Conservation (phyloP, 1,284 basidiomycete genomes). For the Apiotrichum brassicae region DNA sequence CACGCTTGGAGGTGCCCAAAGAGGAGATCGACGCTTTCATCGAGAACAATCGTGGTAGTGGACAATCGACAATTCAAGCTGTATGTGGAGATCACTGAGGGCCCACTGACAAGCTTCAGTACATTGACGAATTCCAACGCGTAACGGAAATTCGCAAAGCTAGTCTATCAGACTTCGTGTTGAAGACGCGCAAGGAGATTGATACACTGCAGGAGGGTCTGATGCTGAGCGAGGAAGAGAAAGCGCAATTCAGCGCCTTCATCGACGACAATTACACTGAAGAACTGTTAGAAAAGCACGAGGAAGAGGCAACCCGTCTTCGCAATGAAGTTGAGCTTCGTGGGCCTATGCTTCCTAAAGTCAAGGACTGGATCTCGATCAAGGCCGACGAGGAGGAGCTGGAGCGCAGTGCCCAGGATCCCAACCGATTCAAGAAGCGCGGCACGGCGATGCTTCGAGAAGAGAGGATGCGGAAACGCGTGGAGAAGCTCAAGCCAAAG, state of each 20-base stretch:
- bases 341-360: conserved; percentile 64
- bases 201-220: conserved; percentile 75
- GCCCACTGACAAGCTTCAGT: conserved; percentile 45
- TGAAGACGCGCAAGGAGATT: conserved; percentile 75
- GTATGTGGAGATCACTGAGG: conserved; percentile 23
- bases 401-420: conserved; percentile 49
- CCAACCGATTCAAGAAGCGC: conserved; percentile 47
- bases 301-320: conserved; percentile 74
- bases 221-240: conserved; percentile 75
- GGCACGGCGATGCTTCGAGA: conserved; percentile 76
- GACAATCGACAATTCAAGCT: conserved; percentile 35
- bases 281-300: conserved; percentile 78
- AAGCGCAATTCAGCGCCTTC: conserved; percentile 70
- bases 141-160: conserved; percentile 84
- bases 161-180: conserved; percentile 78
- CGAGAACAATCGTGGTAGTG: conserved; percentile 41
- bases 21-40: conserved; percentile 42
- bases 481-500: conserved; percentile 88
- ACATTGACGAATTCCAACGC: conserved; percentile 81
- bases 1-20: conserved; percentile 32
- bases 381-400: conserved; percentile 84
- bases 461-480: conserved; percentile 95
- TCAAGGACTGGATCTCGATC: conserved; percentile 87
- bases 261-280: conserved; percentile 82
- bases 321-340: conserved; percentile 74